These are phyloP conservation scores for Globisporangium lucens DNA, from an alignment of 352 stramenopile genomes.

Conservation along the genomic window DNA sequence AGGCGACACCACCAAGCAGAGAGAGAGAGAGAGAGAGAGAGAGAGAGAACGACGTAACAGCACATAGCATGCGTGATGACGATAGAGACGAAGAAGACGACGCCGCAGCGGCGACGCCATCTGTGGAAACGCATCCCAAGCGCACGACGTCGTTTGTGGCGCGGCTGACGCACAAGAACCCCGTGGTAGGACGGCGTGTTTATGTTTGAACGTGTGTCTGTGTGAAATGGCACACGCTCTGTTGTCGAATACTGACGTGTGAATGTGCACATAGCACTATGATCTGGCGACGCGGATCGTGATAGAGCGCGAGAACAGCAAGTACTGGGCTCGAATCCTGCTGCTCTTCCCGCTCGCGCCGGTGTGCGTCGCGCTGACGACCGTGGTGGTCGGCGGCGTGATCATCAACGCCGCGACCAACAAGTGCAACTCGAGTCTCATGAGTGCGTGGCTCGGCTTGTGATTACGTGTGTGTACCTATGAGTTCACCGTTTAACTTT, in stretches of 20 bases:
- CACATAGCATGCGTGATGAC: slow-evolving; percentile 8
- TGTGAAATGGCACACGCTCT: not conserved
- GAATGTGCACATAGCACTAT: slow-evolving; percentile 25
- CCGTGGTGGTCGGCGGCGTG: slow-evolving; percentile 58
- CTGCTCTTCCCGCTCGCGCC: slow-evolving; percentile 64
- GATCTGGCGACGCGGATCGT: slow-evolving; percentile 51
- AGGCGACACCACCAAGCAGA: not conserved
- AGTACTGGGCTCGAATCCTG: slow-evolving; percentile 65
- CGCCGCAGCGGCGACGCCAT: slow-evolving; percentile 10
- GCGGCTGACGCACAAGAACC: slow-evolving; percentile 42
- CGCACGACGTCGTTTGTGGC: slow-evolving; percentile 57
- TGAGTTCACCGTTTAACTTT: no score
- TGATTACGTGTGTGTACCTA: not conserved
- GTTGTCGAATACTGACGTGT: not conserved
- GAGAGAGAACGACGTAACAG: not conserved
- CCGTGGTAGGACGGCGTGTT: slow-evolving; percentile 10
- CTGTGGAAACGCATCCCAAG: slow-evolving; percentile 51
- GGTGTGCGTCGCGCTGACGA: slow-evolving; percentile 53
- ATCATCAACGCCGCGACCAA: slow-evolving; percentile 68
- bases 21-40: no score
- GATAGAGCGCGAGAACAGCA: slow-evolving; percentile 58
- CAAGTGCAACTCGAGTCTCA: slow-evolving; percentile 63
- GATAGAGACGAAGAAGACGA: slow-evolving; percentile 16
- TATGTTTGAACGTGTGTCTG: not conserved
- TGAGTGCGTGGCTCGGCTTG: slow-evolving; percentile 34